A percentile compares a stretch with the other conserved stretches of the same genome.
Conservation (phyloP, 805 yeast species). For the Nakazawaea siamensis region DNA sequence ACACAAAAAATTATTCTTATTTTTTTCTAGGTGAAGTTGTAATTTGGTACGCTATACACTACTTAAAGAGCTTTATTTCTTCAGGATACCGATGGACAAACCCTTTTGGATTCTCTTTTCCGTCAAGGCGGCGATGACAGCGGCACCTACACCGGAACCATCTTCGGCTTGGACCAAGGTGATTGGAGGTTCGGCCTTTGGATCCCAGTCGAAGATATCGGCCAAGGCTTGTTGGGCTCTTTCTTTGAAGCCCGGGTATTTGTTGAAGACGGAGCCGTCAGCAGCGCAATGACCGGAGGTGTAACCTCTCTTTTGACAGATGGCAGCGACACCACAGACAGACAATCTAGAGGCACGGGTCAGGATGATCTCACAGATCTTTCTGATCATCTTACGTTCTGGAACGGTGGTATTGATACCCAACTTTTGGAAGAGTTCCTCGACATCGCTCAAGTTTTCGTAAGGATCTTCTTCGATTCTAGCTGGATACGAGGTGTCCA, state of each 20-base stretch:
- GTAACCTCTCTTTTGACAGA: slow-evolving; percentile 78
- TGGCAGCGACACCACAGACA: slow-evolving; percentile 92
- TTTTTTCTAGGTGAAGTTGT: too few relatives aligned
- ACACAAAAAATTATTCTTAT: not conserved
- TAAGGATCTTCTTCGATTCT: slow-evolving; percentile 83
- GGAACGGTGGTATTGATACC: slow-evolving; percentile 58
- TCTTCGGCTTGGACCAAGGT: slow-evolving; percentile 89
- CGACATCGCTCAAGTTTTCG: slow-evolving; percentile 73
- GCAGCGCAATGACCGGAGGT: slow-evolving; percentile 84
- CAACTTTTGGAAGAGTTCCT: slow-evolving; percentile 54
- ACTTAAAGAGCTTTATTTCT: not conserved
- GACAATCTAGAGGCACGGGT: slow-evolving; percentile 89
- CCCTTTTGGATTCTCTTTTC: slow-evolving; percentile 69
- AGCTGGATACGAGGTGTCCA: slow-evolving; percentile 89
- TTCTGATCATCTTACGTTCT: slow-evolving; percentile 78
- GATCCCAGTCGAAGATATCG: slow-evolving; percentile 81
- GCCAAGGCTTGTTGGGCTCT: slow-evolving; percentile 83
- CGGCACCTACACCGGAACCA: slow-evolving; percentile 99
- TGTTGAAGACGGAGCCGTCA: slow-evolving; percentile 93
- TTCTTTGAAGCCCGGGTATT: slow-evolving; percentile 84
- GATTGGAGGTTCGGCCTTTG: slow-evolving; percentile 63
- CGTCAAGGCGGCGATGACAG: slow-evolving; percentile 93
- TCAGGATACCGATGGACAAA: slow-evolving; percentile 48
- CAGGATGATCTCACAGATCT: slow-evolving; percentile 80
- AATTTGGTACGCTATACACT: too few relatives aligned